Percentiles rank a stretch among this genome's conserved stretches.
Evolutionary conservation across 2,329 filamentous ascomycete genomes (phyloP).

Genomic region (Xylariomycetidae sp.): DNA sequence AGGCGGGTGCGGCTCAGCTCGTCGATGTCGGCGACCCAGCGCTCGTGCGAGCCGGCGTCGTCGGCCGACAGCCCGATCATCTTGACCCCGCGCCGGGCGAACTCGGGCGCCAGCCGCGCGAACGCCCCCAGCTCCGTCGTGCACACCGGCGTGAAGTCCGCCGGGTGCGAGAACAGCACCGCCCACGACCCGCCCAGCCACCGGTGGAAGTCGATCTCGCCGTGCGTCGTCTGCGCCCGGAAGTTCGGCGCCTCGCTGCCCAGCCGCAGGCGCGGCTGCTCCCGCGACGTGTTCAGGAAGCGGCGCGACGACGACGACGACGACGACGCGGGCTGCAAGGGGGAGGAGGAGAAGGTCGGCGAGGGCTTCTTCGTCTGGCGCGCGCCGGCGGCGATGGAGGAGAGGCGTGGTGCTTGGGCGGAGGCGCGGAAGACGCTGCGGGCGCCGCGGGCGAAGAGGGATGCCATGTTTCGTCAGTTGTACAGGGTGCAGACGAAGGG

Average conservation of each 20-base stretch:
- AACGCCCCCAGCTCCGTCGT: slow-evolving; percentile 94
- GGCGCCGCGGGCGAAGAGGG: no score
- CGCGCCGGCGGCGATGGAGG: no score
- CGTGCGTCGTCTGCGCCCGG: slow-evolving; percentile 71
- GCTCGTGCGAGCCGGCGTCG: slow-evolving; percentile 73
- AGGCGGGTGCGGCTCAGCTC: slow-evolving; percentile 68
- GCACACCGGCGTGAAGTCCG: slow-evolving; percentile 92
- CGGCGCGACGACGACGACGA: no score
- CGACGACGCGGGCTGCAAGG: no score
- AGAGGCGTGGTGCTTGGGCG: no score
- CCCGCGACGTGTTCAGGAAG: no score
- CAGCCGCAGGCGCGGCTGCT: slow-evolving; percentile 61
- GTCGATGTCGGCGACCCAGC: slow-evolving; percentile 86
- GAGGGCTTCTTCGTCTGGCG: no score
- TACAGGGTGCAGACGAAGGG: no score
- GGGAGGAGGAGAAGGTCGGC: no score
- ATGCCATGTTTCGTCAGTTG: no score
- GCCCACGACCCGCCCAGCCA: slow-evolving; percentile 76
- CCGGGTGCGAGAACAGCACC: slow-evolving; percentile 78
- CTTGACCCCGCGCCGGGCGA: slow-evolving; percentile 81
- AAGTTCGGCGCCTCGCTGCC: slow-evolving; percentile 72
- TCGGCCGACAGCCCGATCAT: slow-evolving; percentile 88
- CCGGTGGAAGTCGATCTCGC: slow-evolving; percentile 76
- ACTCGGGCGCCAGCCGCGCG: slow-evolving; percentile 82
- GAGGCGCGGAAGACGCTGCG: no score